Conservation (phyloP, 73 alveolate genomes). For the Paraurostyla sp. region DNA sequence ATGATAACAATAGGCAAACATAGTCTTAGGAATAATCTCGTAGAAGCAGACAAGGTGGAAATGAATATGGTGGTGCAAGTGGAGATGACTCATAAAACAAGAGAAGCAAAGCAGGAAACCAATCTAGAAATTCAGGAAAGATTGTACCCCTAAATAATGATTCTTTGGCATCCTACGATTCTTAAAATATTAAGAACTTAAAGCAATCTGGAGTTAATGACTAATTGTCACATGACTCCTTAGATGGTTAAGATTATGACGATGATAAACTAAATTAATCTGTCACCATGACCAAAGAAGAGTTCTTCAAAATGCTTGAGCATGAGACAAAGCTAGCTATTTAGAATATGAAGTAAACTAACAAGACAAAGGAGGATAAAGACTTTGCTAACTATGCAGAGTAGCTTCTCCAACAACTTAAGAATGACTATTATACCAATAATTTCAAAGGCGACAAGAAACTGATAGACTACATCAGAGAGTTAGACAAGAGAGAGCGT, state of each 20-base stretch:
- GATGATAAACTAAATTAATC: no score
- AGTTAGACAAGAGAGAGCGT: constrained; percentile 33
- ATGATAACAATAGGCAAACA: background rate
- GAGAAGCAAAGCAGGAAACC: background rate
- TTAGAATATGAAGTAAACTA: background rate
- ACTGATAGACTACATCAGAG: constrained; percentile 37
- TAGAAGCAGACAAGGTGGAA: constrained; percentile 32
- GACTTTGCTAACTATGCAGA: constrained; percentile 45
- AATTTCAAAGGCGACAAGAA: background rate
- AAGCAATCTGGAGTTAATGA: no score
- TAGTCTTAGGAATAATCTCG: constrained; percentile 39
- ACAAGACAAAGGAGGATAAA: constrained; percentile 2
- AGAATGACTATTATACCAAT: background rate
- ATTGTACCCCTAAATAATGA: constrained; percentile 11
- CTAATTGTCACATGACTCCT: no score
- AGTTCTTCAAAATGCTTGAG: constrained; percentile 33
- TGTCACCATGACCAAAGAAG: constrained; percentile 18
- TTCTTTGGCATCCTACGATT: no score
- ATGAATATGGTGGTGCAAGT: background rate
- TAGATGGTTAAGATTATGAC: background rate
- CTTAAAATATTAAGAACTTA: no score
- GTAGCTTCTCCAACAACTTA: background rate
- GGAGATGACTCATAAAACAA: background rate
- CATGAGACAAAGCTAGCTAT: constrained; percentile 32
- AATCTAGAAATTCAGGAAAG: background rate